Percentiles rank a stretch among this genome's conserved stretches.
Conservation (phyloP, 177 flowering plant species). For the Telopea speciosissima region DNA sequence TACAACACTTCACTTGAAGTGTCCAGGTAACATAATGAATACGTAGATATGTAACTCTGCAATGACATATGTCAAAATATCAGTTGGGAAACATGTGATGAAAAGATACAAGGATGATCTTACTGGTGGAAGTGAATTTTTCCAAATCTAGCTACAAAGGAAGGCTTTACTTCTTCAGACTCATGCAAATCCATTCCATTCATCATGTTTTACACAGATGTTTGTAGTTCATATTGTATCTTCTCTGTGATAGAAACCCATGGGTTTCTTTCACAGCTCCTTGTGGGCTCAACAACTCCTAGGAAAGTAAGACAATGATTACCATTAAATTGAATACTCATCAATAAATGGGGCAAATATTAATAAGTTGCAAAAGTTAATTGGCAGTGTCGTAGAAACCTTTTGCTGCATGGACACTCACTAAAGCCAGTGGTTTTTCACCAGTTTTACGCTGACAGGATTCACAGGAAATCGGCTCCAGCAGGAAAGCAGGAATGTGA, state of each 20-base stretch:
- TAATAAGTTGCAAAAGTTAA: neutral
- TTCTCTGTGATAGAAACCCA: neutral
- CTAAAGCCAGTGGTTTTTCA: neutral
- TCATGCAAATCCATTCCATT: neutral
- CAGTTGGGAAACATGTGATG: neutral
- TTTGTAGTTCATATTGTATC: neutral
- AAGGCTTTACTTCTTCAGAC: constrained; percentile 2
- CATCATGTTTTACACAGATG: neutral
- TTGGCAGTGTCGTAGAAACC: neutral
- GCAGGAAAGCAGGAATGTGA: neutral
- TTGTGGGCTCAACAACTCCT: neutral
- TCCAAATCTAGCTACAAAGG: neutral
- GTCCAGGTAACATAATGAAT: neutral
- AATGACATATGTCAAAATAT: neutral
- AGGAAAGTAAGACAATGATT: neutral
- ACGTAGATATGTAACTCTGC: neutral
- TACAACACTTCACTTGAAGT: neutral
- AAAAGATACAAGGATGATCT: neutral
- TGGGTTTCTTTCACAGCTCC: neutral
- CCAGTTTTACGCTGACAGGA: neutral
- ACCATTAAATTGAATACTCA: neutral
- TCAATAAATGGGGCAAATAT: neutral
- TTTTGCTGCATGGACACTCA: neutral
- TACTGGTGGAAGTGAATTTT: neutral
- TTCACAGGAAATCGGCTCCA: constrained; percentile 1